Evolutionary conservation across 129 eudicot species (phyloP).

Genomic region (Cynara cardunculus): DNA sequence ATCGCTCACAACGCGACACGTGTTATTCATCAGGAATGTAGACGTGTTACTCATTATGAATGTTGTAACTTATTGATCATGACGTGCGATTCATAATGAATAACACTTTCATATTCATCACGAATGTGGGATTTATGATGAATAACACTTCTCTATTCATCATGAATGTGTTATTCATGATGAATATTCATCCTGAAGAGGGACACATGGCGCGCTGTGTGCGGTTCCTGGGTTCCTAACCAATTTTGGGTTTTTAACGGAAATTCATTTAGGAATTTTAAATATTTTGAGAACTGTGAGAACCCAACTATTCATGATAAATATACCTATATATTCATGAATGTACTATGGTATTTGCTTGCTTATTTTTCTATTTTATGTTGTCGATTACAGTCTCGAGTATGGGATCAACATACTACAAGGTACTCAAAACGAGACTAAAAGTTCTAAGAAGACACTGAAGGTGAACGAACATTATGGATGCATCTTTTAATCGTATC

Average conservation of each 20-base stretch:
- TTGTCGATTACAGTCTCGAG: slow-evolving; percentile 49
- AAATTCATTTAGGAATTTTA: background rate
- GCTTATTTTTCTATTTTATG: background rate
- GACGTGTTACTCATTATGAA: background rate
- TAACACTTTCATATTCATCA: background rate
- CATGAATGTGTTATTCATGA: no score
- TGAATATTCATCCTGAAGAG: background rate
- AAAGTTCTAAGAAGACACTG: slow-evolving; percentile 71
- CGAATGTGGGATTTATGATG: no score
- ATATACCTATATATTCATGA: background rate
- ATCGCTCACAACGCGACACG: background rate
- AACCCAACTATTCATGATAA: background rate
- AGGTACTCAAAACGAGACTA: slow-evolving; percentile 71
- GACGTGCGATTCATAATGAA: background rate
- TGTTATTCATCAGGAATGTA: background rate
- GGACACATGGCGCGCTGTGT: background rate
- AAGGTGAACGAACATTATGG: slow-evolving; percentile 47
- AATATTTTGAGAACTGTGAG: background rate
- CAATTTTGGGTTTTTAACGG: background rate
- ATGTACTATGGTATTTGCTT: no score
- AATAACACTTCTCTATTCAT: no score
- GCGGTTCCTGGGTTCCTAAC: background rate
- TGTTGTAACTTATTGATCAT: background rate
- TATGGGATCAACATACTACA: slow-evolving; percentile 75
- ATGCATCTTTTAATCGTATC: background rate